Evolutionary conservation across 352 stramenopile species (phyloP), one percentile per base, ranked within the genome.

Genomic region (Pythium dissimile): DNA sequence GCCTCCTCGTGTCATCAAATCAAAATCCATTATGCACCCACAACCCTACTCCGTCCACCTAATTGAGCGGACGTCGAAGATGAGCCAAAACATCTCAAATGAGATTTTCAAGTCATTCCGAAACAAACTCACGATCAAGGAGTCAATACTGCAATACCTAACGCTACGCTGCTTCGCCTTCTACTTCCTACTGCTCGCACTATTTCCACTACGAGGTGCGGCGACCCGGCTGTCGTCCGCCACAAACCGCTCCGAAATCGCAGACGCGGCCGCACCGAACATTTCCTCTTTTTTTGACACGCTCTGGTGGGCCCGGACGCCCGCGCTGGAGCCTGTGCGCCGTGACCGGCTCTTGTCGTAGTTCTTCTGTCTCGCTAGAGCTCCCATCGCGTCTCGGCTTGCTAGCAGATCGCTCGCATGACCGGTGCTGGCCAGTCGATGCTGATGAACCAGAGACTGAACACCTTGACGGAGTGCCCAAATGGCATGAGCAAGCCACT

Each of bases 241-340:
- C 0, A 85, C 80, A 54, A 92, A 91, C 1, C 84, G 67, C 62
- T 91, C 70, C 6, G 84, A 94, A 56, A 94, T 86, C 38, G 77
- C 81, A 0, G 84, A 89, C 0, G 82, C 84, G 8, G 84, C 84
- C 1, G 84, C 84, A 20, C 84, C 84, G 50, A 94, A 92, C 64
- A 87, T 87, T 39, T 90, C 80, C 24, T 94, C 84, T 57, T 92
- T 92, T 69, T 90, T 92, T 26, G 77, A 89, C 10, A 94, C 81
- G 48, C 76, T 86, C 9, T 84, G 74, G 43, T 89, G 80, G 6
- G 79, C 71, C 15, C 84, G 79, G 24, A 71, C 62, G 23, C 76
- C 78, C 34, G 77, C 73, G 30, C 86, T 89, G 26, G 80, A 89
- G 20, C 71, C 65, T 8, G 75, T 72, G n/a, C 80, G 78, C 8